phyloP scores from a whole-genome alignment of 2,329 filamentous ascomycete genomes.

The Ophiostoma montium region DNA sequence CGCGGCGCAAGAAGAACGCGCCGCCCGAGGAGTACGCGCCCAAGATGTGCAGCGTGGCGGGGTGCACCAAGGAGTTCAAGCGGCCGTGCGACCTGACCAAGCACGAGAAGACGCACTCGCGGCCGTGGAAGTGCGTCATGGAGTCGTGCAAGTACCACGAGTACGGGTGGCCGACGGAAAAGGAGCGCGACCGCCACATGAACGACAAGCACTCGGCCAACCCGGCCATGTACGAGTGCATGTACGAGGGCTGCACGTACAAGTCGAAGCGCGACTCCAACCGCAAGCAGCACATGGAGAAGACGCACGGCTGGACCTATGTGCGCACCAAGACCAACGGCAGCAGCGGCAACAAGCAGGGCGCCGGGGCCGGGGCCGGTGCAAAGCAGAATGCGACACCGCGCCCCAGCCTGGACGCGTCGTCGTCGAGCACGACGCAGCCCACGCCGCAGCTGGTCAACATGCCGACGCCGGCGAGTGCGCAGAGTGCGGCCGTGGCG shows the following conservation, averaged over 20 bases:
- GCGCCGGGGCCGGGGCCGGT: too few species aligned
- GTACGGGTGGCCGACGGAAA: constrained; percentile 91
- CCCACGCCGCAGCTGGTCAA: constrained; percentile 46
- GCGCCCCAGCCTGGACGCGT: constrained; percentile 25
- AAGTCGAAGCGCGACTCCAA: constrained; percentile 93
- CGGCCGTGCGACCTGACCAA: constrained; percentile 95
- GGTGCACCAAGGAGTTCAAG: constrained; percentile 86
- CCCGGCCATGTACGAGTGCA: constrained; percentile 71
- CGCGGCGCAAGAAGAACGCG: constrained; percentile 85
- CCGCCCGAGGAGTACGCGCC: constrained; percentile 69
- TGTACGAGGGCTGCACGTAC: constrained; percentile 74
- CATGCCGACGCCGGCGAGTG: constrained; percentile 48
- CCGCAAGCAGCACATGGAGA: constrained; percentile 98
- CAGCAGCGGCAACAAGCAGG: constrained; percentile 42
- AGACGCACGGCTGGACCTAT: constrained; percentile 83
- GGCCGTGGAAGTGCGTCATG: constrained; percentile 85
- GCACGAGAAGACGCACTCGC: constrained; percentile 94
- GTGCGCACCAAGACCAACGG: constrained; percentile 86
- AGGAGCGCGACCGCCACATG: constrained; percentile 88
- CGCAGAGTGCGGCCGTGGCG: constrained; percentile 37
- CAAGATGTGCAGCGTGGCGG: constrained; percentile 59
- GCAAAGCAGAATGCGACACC: neutral
- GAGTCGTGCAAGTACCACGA: constrained; percentile 77
- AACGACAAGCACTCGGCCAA: constrained; percentile 87
- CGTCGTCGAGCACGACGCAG: constrained; percentile 29